Evolutionary conservation across 1,139 yeast species (phyloP), one percentile per base, ranked within the genome.

Genomic region (Geotrichum reessii): DNA sequence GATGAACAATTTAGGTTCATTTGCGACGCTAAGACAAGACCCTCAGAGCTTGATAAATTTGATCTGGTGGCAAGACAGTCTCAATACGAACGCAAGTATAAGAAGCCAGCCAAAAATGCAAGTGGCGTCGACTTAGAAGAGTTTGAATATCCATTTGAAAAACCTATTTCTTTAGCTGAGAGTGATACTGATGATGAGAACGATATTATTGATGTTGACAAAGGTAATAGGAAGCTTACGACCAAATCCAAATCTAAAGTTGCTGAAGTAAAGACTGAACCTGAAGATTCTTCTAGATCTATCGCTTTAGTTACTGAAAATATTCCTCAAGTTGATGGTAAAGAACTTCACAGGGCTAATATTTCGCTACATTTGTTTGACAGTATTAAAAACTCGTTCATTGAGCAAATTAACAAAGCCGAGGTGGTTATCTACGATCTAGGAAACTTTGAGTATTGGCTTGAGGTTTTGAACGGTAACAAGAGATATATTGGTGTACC

Each of bases 1-100:
- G 97, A 92, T 17, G 98, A 92, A 69, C 75, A 79, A 62, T 91
- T 87, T 72, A 96, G 90, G 71, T 92, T 90, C 73, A 78, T 87
- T 22, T 81, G 91, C 58, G 90, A 85, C 62, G 81, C 80, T 52
- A 78, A 79, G n/a, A 81, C 86, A 8, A 78, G 85, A 33, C 67
- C 74, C 2, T 76, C 74, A 46, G 85, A 84, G 27, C 78, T 89
- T 55, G 86, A 85, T 33, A 76, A 78, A 52, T 93, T 93, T 69
- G 81, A 87, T 74, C 70, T 75, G 46, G 77, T 84, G 0, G 78
- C 90, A 14, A 80, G 82, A 68, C 81, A 81, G 61, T 88, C 96
- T 68, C 82, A 86, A 64, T 92, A 81, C 69, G 96, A 91, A 71
- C 80, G 84, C 65, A 88, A 87, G 67, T 87, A 86, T 70, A 82